These are phyloP conservation scores for Pseudocercospora musae DNA, from an alignment of 2,329 filamentous ascomycete genomes.

Conservation along the genomic window DNA sequence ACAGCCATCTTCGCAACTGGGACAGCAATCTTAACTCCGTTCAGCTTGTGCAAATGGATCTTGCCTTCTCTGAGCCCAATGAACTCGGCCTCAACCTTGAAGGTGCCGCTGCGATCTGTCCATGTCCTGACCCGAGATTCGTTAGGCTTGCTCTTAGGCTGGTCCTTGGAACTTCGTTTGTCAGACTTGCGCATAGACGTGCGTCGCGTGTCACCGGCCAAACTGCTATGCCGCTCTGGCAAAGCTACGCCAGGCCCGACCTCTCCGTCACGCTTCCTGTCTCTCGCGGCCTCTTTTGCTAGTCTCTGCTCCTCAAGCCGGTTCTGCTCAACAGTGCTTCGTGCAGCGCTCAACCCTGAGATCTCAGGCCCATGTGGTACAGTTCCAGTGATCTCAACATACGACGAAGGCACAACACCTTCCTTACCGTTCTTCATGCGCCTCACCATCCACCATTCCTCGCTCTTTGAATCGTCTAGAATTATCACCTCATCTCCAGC, in stretches of 20 bases:
- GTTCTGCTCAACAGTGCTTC: constrained; percentile 73
- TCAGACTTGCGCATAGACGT: constrained; percentile 34
- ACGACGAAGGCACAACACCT: constrained; percentile 94
- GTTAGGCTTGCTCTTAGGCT: constrained; percentile 76
- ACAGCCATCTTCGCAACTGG: constrained; percentile 93
- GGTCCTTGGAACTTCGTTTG: constrained; percentile 42
- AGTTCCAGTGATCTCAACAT: constrained; percentile 80
- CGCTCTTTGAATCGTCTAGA: constrained; percentile 84
- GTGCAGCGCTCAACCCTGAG: constrained; percentile 57
- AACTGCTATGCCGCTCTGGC: constrained; percentile 75
- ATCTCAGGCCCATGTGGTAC: constrained; percentile 50
- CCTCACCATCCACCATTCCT: constrained; percentile 97
- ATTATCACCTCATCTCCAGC: constrained; percentile 88
- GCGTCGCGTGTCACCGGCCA: constrained; percentile 47
- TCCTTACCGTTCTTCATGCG: constrained; percentile 88
- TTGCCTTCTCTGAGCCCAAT: constrained; percentile 92
- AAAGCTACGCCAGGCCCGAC: constrained; percentile 53
- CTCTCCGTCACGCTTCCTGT: constrained; percentile 55
- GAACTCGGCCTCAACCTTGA: constrained; percentile 96
- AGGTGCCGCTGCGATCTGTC: constrained; percentile 93
- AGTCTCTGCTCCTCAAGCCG: constrained; percentile 76
- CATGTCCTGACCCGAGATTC: constrained; percentile 78
- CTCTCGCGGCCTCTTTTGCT: constrained; percentile 73
- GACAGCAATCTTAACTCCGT: constrained; percentile 97
- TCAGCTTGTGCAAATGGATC: constrained; percentile 95